These are phyloP conservation scores for Xylaria palmicola DNA, from an alignment of 495 filamentous ascomycete genomes.

Conservation along the genomic window DNA sequence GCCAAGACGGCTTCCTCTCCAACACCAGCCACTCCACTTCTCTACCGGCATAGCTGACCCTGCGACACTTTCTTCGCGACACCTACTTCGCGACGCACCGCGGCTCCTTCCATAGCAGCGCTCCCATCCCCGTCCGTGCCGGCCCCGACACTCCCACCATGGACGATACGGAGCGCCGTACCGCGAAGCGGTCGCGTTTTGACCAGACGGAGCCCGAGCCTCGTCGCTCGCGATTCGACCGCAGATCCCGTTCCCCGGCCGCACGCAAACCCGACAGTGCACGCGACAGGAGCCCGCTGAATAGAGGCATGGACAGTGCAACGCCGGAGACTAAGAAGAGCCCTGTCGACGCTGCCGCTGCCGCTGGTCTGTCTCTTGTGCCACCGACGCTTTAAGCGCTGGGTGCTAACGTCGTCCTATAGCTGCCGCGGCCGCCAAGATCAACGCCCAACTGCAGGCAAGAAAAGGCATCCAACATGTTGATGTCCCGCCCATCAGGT, in stretches of 20 bases:
- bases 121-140: neutral
- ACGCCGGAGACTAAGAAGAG: conserved; percentile 44
- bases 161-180: conserved; percentile 76
- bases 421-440: conserved; percentile 91
- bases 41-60: neutral
- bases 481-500: conserved; percentile 84
- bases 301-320: conserved; percentile 55
- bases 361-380: conserved; percentile 62
- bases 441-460: conserved; percentile 88
- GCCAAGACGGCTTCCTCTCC: neutral
- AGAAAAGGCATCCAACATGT: conserved; percentile 93
- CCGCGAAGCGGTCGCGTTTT: conserved; percentile 83
- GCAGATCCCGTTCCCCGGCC: conserved; percentile 81
- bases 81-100: conserved; percentile 4
- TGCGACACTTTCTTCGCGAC: no score
- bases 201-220: conserved; percentile 82
- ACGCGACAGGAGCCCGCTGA: conserved; percentile 79
- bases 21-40: neutral
- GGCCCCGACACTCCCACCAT: conserved; percentile 41
- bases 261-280: conserved; percentile 53
- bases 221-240: conserved; percentile 76
- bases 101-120: neutral
- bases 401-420: conserved; percentile 24
- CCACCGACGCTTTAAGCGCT: neutral
- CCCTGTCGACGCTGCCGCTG: conserved; percentile 72